Evolutionary conservation across 768 basidiomycete species (phyloP).

Genomic region (Rhizopogon roseolus): DNA sequence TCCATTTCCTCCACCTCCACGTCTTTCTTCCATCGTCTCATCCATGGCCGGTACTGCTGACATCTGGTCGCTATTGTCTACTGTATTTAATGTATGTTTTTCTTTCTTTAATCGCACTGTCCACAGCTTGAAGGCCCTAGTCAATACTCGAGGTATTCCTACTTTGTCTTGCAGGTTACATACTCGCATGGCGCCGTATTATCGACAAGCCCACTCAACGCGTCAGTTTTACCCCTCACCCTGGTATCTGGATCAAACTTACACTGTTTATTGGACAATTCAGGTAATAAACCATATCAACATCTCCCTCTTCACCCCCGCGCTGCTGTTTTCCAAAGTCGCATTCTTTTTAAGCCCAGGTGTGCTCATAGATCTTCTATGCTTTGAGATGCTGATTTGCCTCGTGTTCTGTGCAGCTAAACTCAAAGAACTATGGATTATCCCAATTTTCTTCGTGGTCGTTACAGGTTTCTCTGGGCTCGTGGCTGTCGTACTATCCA

Average conservation of each 20-base stretch:
- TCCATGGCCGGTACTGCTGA: neutral
- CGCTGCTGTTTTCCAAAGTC: slow-evolving; percentile 90
- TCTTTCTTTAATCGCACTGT: too few species aligned
- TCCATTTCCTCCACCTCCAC: neutral
- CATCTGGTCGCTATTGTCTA: slow-evolving; percentile 15
- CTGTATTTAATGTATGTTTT: slow-evolving; percentile 23
- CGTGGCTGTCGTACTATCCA: slow-evolving; percentile 61
- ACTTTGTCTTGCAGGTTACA: slow-evolving; percentile 78
- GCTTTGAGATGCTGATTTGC: neutral
- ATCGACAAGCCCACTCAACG: slow-evolving; percentile 89
- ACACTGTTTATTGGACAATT: neutral
- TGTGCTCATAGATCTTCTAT: slow-evolving; percentile 18
- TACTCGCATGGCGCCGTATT: slow-evolving; percentile 73
- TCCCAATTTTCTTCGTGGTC: slow-evolving; percentile 80
- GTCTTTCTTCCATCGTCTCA: neutral
- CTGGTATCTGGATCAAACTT: neutral
- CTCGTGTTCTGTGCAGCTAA: slow-evolving; percentile 43
- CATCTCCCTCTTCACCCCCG: slow-evolving; percentile 85
- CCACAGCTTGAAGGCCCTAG: slow-evolving; percentile 29
- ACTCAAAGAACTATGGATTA: slow-evolving; percentile 77
- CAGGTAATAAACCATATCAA: slow-evolving; percentile 76
- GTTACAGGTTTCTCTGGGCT: slow-evolving; percentile 69
- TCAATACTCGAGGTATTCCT: slow-evolving; percentile 88
- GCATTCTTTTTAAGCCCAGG: slow-evolving; percentile 87
- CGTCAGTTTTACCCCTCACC: slow-evolving; percentile 36